Evolutionary conservation across 108 stramenopile genomes (phyloP).

Genomic region (Conticribra weissflogii): DNA sequence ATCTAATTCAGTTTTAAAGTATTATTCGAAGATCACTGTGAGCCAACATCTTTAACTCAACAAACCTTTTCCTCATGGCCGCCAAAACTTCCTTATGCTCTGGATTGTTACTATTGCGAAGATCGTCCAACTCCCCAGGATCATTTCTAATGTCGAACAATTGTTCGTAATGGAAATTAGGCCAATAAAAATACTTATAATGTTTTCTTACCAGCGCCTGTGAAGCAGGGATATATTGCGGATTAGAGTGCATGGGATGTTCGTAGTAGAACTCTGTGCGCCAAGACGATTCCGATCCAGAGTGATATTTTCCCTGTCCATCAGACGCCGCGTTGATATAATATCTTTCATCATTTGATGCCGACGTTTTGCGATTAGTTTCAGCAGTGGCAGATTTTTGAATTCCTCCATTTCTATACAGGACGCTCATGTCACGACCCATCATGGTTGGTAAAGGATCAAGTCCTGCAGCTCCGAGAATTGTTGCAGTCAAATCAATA

Average conservation of each 20-base stretch:
- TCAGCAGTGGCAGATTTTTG: slow-evolving; percentile 30
- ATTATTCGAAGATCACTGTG: slow-evolving; percentile 37
- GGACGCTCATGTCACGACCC: slow-evolving; percentile 67
- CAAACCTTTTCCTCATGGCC: slow-evolving; percentile 51
- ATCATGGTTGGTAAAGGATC: slow-evolving; percentile 57
- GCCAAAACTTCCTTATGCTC: slow-evolving; percentile 29
- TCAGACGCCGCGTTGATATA: slow-evolving; percentile 40
- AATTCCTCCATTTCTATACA: slow-evolving; percentile 52
- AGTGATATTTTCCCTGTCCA: slow-evolving; percentile 49
- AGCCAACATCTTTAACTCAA: slow-evolving; percentile 45
- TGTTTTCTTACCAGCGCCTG: slow-evolving; percentile 82
- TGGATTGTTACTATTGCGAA: slow-evolving; percentile 54
- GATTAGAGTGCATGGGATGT: slow-evolving; percentile 56
- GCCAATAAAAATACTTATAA: slow-evolving; percentile 84
- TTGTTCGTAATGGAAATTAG: slow-evolving; percentile 77
- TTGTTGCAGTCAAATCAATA: slow-evolving; percentile 70
- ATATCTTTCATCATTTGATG: slow-evolving; percentile 16
- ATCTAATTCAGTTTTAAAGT: slow-evolving; percentile 13
- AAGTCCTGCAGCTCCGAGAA: slow-evolving; percentile 66
- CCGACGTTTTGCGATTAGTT: slow-evolving; percentile 27
- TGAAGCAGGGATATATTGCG: slow-evolving; percentile 64
- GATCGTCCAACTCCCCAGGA: slow-evolving; percentile 76
- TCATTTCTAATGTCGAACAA: slow-evolving; percentile 78
- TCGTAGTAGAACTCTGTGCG: slow-evolving; percentile 85
- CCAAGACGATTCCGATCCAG: slow-evolving; percentile 57